phyloP scores from a whole-genome alignment of 129 eudicot species.

The Flaveria ramosissima region DNA sequence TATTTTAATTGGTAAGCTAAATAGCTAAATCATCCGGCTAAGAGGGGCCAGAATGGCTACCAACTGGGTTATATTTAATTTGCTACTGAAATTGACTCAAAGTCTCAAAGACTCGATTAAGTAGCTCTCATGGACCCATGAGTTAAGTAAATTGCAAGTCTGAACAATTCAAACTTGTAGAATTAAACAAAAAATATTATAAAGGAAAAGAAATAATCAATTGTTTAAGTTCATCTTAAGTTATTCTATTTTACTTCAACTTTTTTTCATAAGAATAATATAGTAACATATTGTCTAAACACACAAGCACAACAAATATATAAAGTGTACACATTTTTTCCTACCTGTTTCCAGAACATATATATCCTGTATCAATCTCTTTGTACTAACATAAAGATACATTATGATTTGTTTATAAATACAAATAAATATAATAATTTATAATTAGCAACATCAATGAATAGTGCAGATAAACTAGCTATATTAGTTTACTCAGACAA shows the following conservation, averaged over 20 bases:
- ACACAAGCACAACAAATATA: neutral
- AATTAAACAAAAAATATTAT: neutral
- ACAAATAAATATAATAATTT: too few species aligned
- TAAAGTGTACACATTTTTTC: neutral
- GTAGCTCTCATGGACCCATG: slow-evolving; percentile 13
- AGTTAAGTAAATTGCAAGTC: slow-evolving; percentile 17
- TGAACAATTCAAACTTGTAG: slow-evolving; percentile 21
- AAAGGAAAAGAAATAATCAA: neutral
- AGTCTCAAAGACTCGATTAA: neutral
- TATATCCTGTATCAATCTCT: too few species aligned
- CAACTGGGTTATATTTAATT: neutral
- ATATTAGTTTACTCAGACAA: too few species aligned
- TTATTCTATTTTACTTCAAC: neutral
- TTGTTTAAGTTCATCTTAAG: neutral
- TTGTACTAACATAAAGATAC: too few species aligned
- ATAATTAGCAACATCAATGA: too few species aligned
- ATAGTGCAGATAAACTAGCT: too few species aligned
- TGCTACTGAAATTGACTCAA: slow-evolving; percentile 11
- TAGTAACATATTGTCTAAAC: neutral
- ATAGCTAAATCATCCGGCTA: neutral
- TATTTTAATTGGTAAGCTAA: neutral
- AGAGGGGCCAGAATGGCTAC: neutral
- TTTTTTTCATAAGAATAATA: neutral
- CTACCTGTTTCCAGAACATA: too few species aligned
- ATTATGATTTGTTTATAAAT: too few species aligned